Base-by-base conservation (phyloP, 148 eudicot genomes). In the Rhododendron henanense region DNA sequence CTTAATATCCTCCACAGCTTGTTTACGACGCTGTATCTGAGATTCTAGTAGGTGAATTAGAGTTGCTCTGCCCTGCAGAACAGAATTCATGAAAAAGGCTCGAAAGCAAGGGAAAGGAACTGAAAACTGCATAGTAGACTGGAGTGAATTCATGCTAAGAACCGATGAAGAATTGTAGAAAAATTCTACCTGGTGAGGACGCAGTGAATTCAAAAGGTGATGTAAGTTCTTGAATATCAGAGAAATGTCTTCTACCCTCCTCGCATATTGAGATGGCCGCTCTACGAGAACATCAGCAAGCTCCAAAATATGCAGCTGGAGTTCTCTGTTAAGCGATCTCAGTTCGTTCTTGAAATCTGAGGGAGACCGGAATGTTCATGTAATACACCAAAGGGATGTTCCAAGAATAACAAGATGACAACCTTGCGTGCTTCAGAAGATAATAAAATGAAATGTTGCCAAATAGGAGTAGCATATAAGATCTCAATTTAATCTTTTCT, bases 211-310 rank as follows among this genome's bases (percentile, higher is more conserved):
- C 73, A 96, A 95, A 65, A 96, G 93, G 90, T 96, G 98, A 88
- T 96, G 97, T 83, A 96, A 81, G 87, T 96, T 96, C 91, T 95
- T 95, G 83, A 95, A 95, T 84, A 95, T 92, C 48, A 96, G 91
- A 25, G 99, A 96, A 39, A 96, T 94, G 28, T 95, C 98, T 92
- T 95, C 99, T 59, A 96, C 99, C 90, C 98, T 91, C 90, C 98
- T 91, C 45, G 96, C 98, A 90, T 95, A 96, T 71, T 96, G 98
- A 19, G 98, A 95, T 78, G 99, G 99, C 55, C 99, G 90, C 90
- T 96, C 98, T 33, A 94, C 86, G 65, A 96, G 96, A 91, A 96
- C 91, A 85, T 96, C 99, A 90, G 97, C 98, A 71, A 96, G 96
- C 93, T 96, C 99, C 91, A 96, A 90, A 85, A 96, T 78, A 87